Evolutionary conservation across 2,329 filamentous ascomycete genomes (phyloP).

Genomic region (Dothideomycetidae sp.): DNA sequence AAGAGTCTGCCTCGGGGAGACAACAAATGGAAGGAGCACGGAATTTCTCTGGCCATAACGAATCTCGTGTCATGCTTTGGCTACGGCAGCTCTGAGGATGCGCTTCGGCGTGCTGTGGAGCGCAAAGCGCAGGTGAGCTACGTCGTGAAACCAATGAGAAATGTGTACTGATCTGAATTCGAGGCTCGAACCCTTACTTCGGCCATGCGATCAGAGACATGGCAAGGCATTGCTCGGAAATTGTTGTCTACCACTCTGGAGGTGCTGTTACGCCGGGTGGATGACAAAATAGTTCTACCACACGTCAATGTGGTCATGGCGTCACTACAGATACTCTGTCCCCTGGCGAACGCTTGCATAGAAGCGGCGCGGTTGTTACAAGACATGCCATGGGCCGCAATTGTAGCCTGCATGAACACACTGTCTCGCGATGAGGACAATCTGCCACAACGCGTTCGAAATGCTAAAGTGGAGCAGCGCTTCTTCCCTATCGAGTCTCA

Average conservation of each 20-base stretch:
- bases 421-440: conserved; percentile 26
- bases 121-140: conserved; percentile 8
- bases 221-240: conserved; percentile 23
- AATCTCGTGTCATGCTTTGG: conserved; percentile 40
- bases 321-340: conserved; percentile 38
- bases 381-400: conserved; percentile 40
- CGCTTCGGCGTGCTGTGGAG: conserved; percentile 30
- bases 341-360: conserved; percentile 3
- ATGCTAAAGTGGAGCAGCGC: conserved; percentile 21
- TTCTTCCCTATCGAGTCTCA: conserved; percentile 31
- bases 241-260: conserved; percentile 29
- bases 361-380: conserved; percentile 10
- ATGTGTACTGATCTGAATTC: too few relatives aligned
- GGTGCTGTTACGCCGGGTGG: conserved; percentile 22
- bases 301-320: conserved; percentile 49
- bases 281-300: conserved; percentile 36
- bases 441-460: conserved; percentile 24
- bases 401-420: conserved; percentile 40
- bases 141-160: too few relatives aligned
- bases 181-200: too few relatives aligned
- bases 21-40: conserved; percentile 40
- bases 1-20: conserved; percentile 1
- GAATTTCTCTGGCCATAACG: conserved; percentile 44
- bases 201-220: background rate
- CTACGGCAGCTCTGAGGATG: conserved; percentile 38